Base-by-base conservation (phyloP, 805 yeast genomes). In the Saturnispora kantuleensis region DNA sequence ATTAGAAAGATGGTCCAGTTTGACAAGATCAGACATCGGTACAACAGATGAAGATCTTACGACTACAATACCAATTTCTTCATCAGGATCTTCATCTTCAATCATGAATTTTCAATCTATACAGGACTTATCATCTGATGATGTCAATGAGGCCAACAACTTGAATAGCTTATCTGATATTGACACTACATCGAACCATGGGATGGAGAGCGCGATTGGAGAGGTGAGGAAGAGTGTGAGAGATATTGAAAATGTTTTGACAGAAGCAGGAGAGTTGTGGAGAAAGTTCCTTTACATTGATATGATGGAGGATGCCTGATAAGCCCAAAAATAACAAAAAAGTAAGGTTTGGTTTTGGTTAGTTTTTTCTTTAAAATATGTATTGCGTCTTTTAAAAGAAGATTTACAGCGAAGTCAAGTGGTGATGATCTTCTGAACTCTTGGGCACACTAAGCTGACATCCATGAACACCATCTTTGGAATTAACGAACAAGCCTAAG, bases 181-280 rank as follows among this genome's bases (percentile, higher is more conserved):
- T 10, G 37, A 42, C 12, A 26, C 15, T 9, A 13, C 41, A 11
- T 21, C 36, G 4, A 38, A 26, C 11, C 37, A 32, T 32, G 46
- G 46, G 5, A 43, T 43, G 46, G 46, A 43, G 18, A 43, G 46
- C 32, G 46, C 46, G 7, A 46, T 43, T 13, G 46, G 41, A 3
- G 46, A 38, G 29, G 41, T 48, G 21, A 53, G 51, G 18, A 59
- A 59, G 42, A 58, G 64, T 11, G 59, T 55, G 40, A 52, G 67
- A 47, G 86, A 83, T 52, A 81, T 86, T 58, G 88, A 84, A 56
- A 81, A 80, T 51, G 71, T 86, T 28, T 70, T 85, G 36, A 65
- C 68, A 45, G 89, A 81, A 58, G 89, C 94, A 2, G 95, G 95
- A 30, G 95, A 86, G 56, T 68, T 84, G 36, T 86, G 95, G 95